These are phyloP conservation scores for Sisymbrium irio DNA, from an alignment of 345 rosid species.

Conservation along the genomic window DNA sequence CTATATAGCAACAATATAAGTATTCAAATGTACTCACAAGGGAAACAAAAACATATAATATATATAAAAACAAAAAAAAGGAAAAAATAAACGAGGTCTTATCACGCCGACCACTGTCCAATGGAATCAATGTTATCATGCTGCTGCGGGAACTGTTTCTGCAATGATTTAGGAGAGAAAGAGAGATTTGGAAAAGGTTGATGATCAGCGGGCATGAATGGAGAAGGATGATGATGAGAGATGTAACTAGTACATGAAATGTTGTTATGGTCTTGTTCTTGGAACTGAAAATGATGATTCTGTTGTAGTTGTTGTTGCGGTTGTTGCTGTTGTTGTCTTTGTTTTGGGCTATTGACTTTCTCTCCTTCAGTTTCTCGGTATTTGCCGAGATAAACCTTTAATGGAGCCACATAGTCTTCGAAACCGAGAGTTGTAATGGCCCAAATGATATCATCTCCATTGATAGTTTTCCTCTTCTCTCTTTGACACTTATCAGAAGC, in stretches of 20 bases:
- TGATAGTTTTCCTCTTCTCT: conserved; percentile 69
- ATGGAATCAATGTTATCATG: conserved; percentile 50
- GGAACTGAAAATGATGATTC: conserved; percentile 28
- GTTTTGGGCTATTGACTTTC: conserved; percentile 57
- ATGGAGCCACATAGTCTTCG: conserved; percentile 58
- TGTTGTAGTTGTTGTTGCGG: conserved; percentile 36
- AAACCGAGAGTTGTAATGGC: conserved; percentile 72
- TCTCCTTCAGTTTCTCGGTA: conserved; percentile 67
- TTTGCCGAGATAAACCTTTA: conserved; percentile 55
- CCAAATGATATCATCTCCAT: conserved; percentile 78
- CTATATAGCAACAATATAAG: conserved; percentile 16
- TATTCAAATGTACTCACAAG: conserved; percentile 6
- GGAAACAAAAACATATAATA: background rate
- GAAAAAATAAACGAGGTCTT: background rate
- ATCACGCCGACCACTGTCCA: conserved; percentile 16
- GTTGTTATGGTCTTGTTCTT: conserved; percentile 37
- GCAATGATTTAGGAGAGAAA: conserved; percentile 58
- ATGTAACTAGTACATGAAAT: conserved; percentile 37
- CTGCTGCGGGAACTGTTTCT: conserved; percentile 56
- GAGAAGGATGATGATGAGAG: conserved; percentile 41
- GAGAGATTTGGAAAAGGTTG: conserved; percentile 51
- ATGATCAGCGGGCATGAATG: conserved; percentile 40
- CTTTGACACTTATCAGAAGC: conserved; percentile 73
- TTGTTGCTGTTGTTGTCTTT: conserved; percentile 36
- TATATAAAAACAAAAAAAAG: too few species aligned